Conservation (phyloP, 2,329 filamentous ascomycete genomes). For the Neopestalotiopsis clavispora region DNA sequence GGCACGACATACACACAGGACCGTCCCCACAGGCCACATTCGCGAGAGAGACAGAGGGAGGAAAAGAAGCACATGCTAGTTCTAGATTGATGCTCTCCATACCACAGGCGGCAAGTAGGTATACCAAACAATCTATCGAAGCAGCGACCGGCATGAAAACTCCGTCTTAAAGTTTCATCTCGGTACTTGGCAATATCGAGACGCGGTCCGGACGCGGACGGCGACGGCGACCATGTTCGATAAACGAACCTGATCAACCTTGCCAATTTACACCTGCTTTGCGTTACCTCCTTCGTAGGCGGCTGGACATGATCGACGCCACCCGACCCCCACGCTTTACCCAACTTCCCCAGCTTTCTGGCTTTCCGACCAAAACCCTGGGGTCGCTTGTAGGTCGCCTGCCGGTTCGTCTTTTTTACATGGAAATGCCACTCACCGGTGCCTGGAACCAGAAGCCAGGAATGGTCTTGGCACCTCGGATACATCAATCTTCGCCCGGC, state of each 20-base stretch:
- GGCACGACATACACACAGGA: neutral
- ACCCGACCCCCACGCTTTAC: slow-evolving; percentile 3
- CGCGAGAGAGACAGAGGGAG: neutral
- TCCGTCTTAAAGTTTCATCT: neutral
- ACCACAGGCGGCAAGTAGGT: neutral
- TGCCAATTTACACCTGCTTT: neutral
- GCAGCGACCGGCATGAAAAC: neutral
- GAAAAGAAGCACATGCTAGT: neutral
- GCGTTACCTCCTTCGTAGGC: neutral
- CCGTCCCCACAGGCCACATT: neutral
- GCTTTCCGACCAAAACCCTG: neutral
- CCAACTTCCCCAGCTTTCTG: slow-evolving; percentile 7
- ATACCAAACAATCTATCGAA: neutral
- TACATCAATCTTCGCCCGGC: neutral
- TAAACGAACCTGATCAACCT: neutral
- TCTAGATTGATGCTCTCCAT: neutral
- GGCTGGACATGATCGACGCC: neutral
- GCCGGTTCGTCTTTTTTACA: slow-evolving; percentile 12
- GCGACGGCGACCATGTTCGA: neutral
- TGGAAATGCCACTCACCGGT: neutral
- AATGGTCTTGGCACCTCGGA: neutral
- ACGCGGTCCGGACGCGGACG: neutral
- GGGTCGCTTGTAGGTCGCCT: neutral
- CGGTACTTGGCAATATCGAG: neutral
- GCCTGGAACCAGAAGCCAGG: slow-evolving; percentile 3